These are phyloP conservation scores for Hygrophorus russula DNA, from an alignment of 768 basidiomycete genomes.

Conservation along the genomic window DNA sequence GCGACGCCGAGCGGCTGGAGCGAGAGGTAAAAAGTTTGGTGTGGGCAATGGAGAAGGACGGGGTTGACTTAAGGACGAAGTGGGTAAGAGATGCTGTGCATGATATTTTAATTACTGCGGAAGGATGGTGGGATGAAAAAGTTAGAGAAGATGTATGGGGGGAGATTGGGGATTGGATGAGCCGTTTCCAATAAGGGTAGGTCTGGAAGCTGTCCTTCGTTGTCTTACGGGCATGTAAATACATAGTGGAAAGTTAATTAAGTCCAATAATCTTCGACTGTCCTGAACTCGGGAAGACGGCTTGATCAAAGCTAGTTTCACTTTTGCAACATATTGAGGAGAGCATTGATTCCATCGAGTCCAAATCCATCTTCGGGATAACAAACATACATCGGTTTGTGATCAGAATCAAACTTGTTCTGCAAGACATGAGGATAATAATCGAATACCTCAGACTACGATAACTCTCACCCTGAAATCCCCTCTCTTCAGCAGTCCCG, in stretches of 20 bases:
- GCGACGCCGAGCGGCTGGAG: slow-evolving; percentile 41
- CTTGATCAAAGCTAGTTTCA: slow-evolving; percentile 10
- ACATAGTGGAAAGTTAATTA: no score
- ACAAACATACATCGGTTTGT: slow-evolving; percentile 37
- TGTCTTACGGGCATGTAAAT: neutral
- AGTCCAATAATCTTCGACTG: no score
- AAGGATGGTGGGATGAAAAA: slow-evolving; percentile 33
- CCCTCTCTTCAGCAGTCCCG: slow-evolving; percentile 29
- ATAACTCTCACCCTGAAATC: slow-evolving; percentile 29
- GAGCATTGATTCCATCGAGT: slow-evolving; percentile 29
- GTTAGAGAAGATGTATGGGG: slow-evolving; percentile 27
- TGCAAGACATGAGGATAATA: slow-evolving; percentile 8
- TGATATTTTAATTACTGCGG: slow-evolving; percentile 30
- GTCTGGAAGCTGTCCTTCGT: neutral
- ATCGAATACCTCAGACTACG: neutral
- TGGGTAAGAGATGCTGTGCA: slow-evolving; percentile 31
- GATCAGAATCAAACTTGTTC: slow-evolving; percentile 34
- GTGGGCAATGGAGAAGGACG: slow-evolving; percentile 26
- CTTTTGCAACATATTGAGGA: slow-evolving; percentile 29
- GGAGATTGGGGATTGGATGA: slow-evolving; percentile 22
- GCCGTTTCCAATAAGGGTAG: neutral
- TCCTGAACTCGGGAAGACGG: no score
- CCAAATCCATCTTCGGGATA: slow-evolving; percentile 39
- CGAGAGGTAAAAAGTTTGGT: slow-evolving; percentile 33
- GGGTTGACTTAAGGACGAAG: slow-evolving; percentile 20